These are phyloP conservation scores for Sugiyamaella neomexicana DNA, from an alignment of 1,139 yeast species.

Conservation along the genomic window DNA sequence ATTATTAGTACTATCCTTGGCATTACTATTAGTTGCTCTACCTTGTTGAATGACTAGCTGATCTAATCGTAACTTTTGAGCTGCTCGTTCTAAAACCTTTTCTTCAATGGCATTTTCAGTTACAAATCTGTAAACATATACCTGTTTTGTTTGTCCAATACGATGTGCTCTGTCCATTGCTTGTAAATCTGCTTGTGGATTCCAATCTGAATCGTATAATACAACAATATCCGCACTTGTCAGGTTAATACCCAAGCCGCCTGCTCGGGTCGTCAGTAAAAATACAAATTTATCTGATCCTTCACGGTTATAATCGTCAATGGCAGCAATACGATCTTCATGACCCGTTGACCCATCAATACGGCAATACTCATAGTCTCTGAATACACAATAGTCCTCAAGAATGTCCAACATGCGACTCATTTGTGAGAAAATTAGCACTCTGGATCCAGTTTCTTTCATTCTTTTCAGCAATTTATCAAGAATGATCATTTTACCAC, in stretches of 20 bases:
- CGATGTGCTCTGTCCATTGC: conserved; percentile 99
- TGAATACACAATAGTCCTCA: conserved; percentile 87
- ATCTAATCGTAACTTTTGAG: conserved; percentile 88
- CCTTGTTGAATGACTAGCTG: conserved; percentile 97
- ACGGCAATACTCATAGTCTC: conserved; percentile 86
- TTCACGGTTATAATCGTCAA: conserved; percentile 87
- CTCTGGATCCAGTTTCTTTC: conserved; percentile 80
- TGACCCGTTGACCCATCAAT: conserved; percentile 96
- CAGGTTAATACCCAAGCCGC: conserved; percentile 93
- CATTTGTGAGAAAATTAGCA: conserved; percentile 93
- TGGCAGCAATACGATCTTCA: conserved; percentile 88
- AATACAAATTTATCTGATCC: conserved; percentile 82
- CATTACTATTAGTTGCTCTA: conserved; percentile 45
- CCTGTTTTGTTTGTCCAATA: conserved; percentile 97
- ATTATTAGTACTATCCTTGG: conserved; percentile 31
- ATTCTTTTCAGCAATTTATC: conserved; percentile 79
- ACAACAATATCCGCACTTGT: conserved; percentile 92
- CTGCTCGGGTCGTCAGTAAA: conserved; percentile 91
- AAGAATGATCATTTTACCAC: conserved; percentile 86
- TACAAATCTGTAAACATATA: conserved; percentile 85
- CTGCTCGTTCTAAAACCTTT: conserved; percentile 92
- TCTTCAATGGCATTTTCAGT: conserved; percentile 97
- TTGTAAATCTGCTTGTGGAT: conserved; percentile 97
- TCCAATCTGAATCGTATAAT: conserved; percentile 95
- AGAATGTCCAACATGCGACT: conserved; percentile 85